A percentile compares a stretch with the other conserved stretches of the same genome.
These are phyloP conservation scores for Phaeotremella skinneri DNA, from an alignment of 768 basidiomycete genomes.

Conservation along the genomic window DNA sequence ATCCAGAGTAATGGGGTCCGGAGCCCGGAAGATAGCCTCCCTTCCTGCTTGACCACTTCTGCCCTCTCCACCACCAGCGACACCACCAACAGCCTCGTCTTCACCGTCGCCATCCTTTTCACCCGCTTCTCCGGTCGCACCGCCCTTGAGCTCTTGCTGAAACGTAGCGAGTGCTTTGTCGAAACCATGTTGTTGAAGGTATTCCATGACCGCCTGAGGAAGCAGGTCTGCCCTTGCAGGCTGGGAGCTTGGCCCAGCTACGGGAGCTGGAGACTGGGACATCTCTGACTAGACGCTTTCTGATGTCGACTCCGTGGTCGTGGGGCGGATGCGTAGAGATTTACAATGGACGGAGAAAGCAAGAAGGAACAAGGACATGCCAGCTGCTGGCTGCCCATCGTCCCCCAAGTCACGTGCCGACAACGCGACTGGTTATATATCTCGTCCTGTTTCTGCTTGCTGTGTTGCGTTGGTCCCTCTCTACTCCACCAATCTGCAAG, in stretches of 20 bases:
- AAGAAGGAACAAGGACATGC: not conserved
- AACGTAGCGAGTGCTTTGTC: conserved; percentile 37
- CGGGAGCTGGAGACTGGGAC: conserved; percentile 22
- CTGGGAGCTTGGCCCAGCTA: conserved; percentile 34
- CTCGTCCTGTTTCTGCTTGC: not conserved
- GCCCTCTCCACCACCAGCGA: not conserved
- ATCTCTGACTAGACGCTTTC: conserved; percentile 10
- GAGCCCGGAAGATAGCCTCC: conserved; percentile 42
- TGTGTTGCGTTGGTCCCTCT: too few relatives aligned
- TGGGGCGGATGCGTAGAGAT: not conserved
- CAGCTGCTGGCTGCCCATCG: not conserved
- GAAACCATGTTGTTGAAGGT: conserved; percentile 47
- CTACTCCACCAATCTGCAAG: not conserved
- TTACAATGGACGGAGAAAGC: not conserved
- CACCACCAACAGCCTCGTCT: conserved; percentile 12
- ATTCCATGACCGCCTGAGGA: conserved; percentile 41
- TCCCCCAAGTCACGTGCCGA: not conserved
- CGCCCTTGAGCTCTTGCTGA: conserved; percentile 16
- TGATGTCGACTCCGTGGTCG: not conserved
- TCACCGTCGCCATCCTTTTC: conserved; percentile 23
- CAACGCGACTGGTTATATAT: conserved; percentile 1
- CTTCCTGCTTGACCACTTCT: conserved; percentile 9
- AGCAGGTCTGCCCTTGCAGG: conserved; percentile 24
- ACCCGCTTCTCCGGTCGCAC: conserved; percentile 10
- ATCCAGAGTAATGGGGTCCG: conserved; percentile 39